A percentile compares a stretch with the other conserved stretches of the same genome.
Evolutionary conservation across 2,329 filamentous ascomycete species (phyloP).

Genomic region (Claviceps africana): DNA sequence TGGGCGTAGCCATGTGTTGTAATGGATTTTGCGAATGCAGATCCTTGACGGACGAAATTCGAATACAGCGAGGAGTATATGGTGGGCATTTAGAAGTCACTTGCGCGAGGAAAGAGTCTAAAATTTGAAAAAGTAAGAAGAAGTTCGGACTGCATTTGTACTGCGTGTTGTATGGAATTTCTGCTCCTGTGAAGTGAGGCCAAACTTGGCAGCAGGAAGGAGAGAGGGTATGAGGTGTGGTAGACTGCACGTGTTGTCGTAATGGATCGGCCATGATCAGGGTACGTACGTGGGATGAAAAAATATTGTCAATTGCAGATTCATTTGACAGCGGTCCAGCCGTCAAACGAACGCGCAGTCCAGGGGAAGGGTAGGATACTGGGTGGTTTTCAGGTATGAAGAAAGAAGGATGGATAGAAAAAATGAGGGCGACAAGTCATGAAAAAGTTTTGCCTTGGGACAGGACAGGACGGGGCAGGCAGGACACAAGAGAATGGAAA

Average conservation of each 20-base stretch:
- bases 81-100: slow-evolving; percentile 79
- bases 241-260: background rate
- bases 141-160: background rate
- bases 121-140: background rate
- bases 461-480: background rate
- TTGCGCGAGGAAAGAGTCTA: slow-evolving; percentile 42
- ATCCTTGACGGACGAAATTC: slow-evolving; percentile 91
- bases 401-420: slow-evolving; percentile 7
- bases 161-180: too few relatives aligned
- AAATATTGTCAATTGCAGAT: slow-evolving; percentile 64
- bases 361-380: slow-evolving; percentile 14
- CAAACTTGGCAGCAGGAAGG: background rate
- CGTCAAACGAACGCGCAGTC: slow-evolving; percentile 84
- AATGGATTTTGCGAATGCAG: slow-evolving; percentile 72
- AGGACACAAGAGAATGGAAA: background rate
- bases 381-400: background rate
- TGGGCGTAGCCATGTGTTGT: slow-evolving; percentile 96
- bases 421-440: background rate
- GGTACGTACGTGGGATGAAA: slow-evolving; percentile 49
- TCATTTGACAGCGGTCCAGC: slow-evolving; percentile 85
- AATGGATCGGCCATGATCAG: background rate
- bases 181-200: background rate
- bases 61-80: slow-evolving; percentile 55
- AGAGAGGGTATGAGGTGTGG: background rate
- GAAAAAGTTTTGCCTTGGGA: background rate